Evolutionary conservation across 106 monocot species (phyloP), one percentile per base, ranked within the genome.

Genomic region (Acorus calamus): DNA sequence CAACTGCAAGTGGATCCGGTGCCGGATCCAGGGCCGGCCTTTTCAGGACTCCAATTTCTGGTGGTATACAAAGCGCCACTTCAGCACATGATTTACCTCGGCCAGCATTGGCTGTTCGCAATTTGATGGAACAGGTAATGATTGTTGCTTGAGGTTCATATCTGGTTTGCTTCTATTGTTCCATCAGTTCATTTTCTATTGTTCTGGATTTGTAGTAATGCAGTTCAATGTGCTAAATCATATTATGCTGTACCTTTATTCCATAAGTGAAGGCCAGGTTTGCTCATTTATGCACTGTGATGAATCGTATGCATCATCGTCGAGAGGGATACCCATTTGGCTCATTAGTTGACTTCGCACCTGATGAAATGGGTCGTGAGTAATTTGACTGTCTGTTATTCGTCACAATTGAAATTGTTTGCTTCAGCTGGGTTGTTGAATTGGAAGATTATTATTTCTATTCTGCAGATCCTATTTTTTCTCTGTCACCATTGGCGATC

Each of bases 1-100:
- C 14, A 49, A 14, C 55, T 62, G 73, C 66, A 67, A 68, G 60
- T 69, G 78, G 77, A 60, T 48, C 66, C 54, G 78, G 65, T 69
- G 85, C 43, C 2, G 69, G 82, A 73, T 85, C 85, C 6, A 84
- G 85, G 71, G 68, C 92, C 53, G 96, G 96, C 43, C 69, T 98
- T 6, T 92, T 88, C 57, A 87, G 96, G 64, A 98, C 96, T 11
- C 96, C 96, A 0, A 88, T 88, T 72, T 91, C 96, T 57, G 91
- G 91, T 68, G 96, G 96, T 49, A 91, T 98, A 42, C 96, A 98
- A 50, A 98, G 85, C 67, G 96, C 96, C 71, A 98, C 96, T 6
- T 81, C 88, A 65, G 88, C 71, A 55, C 87, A 91, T 77, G 90
- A 74, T 83, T 80, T 98, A 65, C 96, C 96, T 57, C 82, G 73